Evolutionary conservation across 768 basidiomycete species (phyloP), one percentile per base, ranked within the genome.

Genomic region (Cyathus striatus): DNA sequence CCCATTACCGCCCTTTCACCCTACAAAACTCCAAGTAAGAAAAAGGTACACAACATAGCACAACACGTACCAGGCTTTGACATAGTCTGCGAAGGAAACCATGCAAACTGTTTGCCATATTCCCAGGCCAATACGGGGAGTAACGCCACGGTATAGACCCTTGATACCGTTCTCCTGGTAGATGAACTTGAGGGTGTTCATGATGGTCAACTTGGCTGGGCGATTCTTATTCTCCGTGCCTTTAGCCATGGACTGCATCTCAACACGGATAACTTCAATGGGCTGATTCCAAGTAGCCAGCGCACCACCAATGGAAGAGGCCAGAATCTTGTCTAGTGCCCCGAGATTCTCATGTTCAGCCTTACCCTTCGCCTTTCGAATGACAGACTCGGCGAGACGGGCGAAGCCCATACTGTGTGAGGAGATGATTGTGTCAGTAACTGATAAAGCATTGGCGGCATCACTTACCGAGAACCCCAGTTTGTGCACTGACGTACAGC

Each of bases 191-290:
- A 98, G 69, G 1, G 94, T 98, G 69, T 88, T 95, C 54, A 90
- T 44, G 42, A 98, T 90, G 3, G 93, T 98, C 41, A 90, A 74
- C 64, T 94, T 98, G 33, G 81, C 89, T 1, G 94, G 93, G 37
- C 93, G 84, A 59, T 90, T 90, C 17, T 75, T 75, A 55, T 78
- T 78, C n/a, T 76, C 70, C 4, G 78, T 71, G 9, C 66, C 67
- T 64, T 98, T 98, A 20, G 90, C 83, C 87, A 98, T 97, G 39
- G 92, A 95, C 80, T 99, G 96, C 96, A 99, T 98, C 90, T 96
- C 94, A 23, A 98, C 92, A 44, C 95, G 90, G 51, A 98, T 78
- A 53, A 97, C 95, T 67, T 97, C 94, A 47, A 97, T 96, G 30
- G 93, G 95, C 61, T 98, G 96, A 64, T 99, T 99, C 96, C 96